Conservation (phyloP, 805 yeast genomes). For the Saccharomyces mikatae region DNA sequence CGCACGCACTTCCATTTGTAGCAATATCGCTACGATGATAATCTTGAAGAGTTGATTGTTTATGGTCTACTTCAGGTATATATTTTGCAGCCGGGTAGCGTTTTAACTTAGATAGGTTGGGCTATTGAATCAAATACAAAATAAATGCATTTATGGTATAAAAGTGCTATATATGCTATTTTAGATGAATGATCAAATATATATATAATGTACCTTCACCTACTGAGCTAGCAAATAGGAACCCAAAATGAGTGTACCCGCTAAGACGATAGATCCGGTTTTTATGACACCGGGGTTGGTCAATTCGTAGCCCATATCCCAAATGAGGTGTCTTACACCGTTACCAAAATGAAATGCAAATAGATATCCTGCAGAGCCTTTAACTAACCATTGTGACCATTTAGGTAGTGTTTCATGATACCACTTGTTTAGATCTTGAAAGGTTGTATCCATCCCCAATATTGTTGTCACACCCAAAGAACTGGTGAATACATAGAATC, state of each 20-base stretch:
- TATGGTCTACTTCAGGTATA: not conserved
- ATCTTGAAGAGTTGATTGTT: not conserved
- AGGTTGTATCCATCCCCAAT: conserved; percentile 41
- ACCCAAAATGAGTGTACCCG: conserved; percentile 48
- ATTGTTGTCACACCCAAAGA: conserved; percentile 65
- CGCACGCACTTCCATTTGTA: not conserved
- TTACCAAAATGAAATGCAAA: conserved; percentile 81
- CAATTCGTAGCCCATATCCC: conserved; percentile 85
- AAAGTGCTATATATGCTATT: not conserved
- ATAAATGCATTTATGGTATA: not conserved
- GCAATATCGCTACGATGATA: not conserved
- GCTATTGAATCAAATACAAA: not conserved
- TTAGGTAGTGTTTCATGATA: conserved; percentile 56
- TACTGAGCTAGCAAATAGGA: conserved; percentile 39
- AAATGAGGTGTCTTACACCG: conserved; percentile 86
- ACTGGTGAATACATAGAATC: conserved; percentile 69
- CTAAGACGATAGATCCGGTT: conserved; percentile 83
- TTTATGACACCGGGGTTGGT: conserved; percentile 81
- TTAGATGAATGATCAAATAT: not conserved
- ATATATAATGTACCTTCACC: not conserved
- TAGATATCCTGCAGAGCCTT: conserved; percentile 69
- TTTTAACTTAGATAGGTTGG: not conserved
- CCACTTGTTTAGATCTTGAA: conserved; percentile 29
- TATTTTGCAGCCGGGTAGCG: not conserved
- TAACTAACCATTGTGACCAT: conserved; percentile 51